These are phyloP conservation scores for Loxodes magnus DNA, from an alignment of 73 alveolate genomes.

Conservation along the genomic window DNA sequence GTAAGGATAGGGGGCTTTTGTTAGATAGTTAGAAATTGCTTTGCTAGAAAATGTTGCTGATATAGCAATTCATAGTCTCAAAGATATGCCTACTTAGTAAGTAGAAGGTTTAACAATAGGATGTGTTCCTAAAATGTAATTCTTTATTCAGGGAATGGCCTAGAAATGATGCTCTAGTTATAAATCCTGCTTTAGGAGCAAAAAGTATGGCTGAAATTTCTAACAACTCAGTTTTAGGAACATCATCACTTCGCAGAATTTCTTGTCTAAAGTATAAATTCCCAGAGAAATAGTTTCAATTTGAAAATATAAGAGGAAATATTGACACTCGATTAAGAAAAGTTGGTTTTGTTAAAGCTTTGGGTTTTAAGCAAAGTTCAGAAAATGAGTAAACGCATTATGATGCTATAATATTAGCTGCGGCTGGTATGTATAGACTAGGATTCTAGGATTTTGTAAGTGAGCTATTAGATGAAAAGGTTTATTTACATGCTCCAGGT, in stretches of 20 bases:
- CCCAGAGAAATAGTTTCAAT: constrained; percentile 18
- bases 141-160: background rate
- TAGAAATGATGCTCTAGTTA: background rate
- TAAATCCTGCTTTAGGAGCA: background rate
- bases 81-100: constrained; percentile 49
- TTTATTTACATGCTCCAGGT: constrained; percentile 52
- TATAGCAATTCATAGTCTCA: constrained; percentile 54
- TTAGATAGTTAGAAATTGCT: constrained; percentile 37
- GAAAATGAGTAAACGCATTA: constrained; percentile 14
- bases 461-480: constrained; percentile 27
- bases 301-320: constrained; percentile 44
- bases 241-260: constrained; percentile 49
- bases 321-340: constrained; percentile 43
- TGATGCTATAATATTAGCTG: constrained; percentile 61
- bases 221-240: constrained; percentile 37
- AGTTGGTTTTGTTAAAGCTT: constrained; percentile 13
- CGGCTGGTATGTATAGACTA: constrained; percentile 53
- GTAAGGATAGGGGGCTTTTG: constrained; percentile 51
- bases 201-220: constrained; percentile 32
- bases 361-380: background rate
- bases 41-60: constrained; percentile 32
- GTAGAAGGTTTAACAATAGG: constrained; percentile 21
- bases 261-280: constrained; percentile 24
- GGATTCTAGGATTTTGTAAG: constrained; percentile 34
- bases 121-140: constrained; percentile 40